Evolutionary conservation across 2,329 filamentous ascomycete genomes (phyloP).

Genomic region (Pezicula neosporulosa): DNA sequence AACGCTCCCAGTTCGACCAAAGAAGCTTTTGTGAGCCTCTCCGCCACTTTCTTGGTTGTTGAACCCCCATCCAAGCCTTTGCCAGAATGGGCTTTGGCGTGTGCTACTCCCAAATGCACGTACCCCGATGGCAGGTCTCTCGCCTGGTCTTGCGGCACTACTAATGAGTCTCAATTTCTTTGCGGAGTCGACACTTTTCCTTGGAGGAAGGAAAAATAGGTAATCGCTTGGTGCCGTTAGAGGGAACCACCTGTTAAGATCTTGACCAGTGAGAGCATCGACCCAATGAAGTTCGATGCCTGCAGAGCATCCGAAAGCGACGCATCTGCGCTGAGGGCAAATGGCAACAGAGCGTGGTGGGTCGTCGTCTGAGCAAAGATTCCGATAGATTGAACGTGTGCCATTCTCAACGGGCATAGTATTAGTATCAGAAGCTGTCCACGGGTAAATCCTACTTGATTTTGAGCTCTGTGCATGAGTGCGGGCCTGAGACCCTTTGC

Average conservation of each 20-base stretch:
- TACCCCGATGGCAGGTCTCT: constrained; percentile 20
- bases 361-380: constrained; percentile 58
- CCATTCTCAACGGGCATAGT: constrained; percentile 29
- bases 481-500: constrained; percentile 7
- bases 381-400: constrained; percentile 32
- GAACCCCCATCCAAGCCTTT: constrained; percentile 11
- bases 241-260: constrained; percentile 52
- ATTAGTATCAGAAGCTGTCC: not conserved
- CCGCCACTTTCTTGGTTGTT: constrained; percentile 7
- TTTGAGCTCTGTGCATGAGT: not conserved
- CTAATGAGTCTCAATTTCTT: constrained; percentile 61
- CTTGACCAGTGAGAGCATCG: constrained; percentile 41
- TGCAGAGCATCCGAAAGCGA: constrained; percentile 61
- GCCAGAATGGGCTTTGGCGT: constrained; percentile 22
- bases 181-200: constrained; percentile 45
- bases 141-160: constrained; percentile 46
- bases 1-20: constrained; percentile 11
- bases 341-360: constrained; percentile 63
- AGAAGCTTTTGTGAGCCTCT: constrained; percentile 8
- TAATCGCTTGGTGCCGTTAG: constrained; percentile 50
- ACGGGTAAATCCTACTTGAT: not conserved
- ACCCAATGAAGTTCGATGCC: constrained; percentile 62
- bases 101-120: constrained; percentile 21
- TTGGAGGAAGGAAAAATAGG: constrained; percentile 57
- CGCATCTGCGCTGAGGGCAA: constrained; percentile 60